These are phyloP conservation scores for Auricularia sp. DNA, from an alignment of 768 basidiomycete species.

Conservation along the genomic window DNA sequence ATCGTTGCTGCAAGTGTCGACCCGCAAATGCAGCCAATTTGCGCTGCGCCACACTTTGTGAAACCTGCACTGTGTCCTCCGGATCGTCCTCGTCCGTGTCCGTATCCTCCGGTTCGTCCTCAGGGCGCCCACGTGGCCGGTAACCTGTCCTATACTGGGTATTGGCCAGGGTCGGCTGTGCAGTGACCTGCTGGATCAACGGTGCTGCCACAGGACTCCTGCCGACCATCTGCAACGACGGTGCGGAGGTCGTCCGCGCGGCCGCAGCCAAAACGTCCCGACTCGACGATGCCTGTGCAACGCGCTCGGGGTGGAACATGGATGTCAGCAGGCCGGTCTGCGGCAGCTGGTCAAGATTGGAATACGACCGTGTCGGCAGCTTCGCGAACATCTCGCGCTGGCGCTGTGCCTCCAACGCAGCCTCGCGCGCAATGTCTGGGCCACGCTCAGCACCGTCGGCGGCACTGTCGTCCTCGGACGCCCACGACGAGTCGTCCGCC, in stretches of 20 bases:
- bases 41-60: constrained; percentile 14
- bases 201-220: constrained; percentile 54
- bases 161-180: constrained; percentile 17
- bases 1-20: constrained; percentile 1
- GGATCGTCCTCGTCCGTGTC: constrained; percentile 14
- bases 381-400: constrained; percentile 63
- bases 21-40: constrained; percentile 11
- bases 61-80: constrained; percentile 7
- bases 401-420: constrained; percentile 51
- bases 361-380: constrained; percentile 52
- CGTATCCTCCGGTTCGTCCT: constrained; percentile 12
- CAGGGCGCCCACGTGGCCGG: constrained; percentile 8
- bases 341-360: constrained; percentile 32
- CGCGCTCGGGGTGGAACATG: constrained; percentile 55
- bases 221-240: constrained; percentile 29
- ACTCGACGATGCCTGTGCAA: background rate
- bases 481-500: constrained; percentile 32
- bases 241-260: constrained; percentile 12
- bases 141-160: constrained; percentile 12
- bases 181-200: constrained; percentile 40
- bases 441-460: constrained; percentile 13
- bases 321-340: constrained; percentile 53
- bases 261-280: constrained; percentile 8
- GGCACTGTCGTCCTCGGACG: constrained; percentile 28
- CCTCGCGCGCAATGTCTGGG: constrained; percentile 25